Evolutionary conservation across 2,329 filamentous ascomycete genomes (phyloP).

Genomic region (Phialocephala subalpina): DNA sequence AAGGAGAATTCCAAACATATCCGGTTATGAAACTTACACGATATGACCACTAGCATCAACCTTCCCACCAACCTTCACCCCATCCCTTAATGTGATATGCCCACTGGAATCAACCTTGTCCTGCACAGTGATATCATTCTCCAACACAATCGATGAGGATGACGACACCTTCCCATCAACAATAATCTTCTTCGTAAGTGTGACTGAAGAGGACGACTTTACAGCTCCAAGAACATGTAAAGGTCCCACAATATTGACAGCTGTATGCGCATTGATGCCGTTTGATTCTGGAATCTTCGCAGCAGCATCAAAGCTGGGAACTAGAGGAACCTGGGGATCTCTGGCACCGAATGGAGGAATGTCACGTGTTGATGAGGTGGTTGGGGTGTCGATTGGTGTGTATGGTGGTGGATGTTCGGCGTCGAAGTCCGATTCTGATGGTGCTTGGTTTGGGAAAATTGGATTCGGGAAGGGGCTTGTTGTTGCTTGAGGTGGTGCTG

Average conservation of each 20-base stretch:
- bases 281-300: conserved; percentile 28
- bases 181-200: conserved; percentile 27
- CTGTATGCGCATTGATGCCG: conserved; percentile 20
- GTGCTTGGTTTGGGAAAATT: conserved; percentile 5
- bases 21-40: background rate
- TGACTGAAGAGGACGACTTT: conserved; percentile 24
- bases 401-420: conserved; percentile 5
- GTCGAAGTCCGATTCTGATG: conserved; percentile 1
- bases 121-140: conserved; percentile 24
- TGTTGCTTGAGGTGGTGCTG: background rate
- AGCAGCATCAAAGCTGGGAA: background rate
- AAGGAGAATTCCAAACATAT: background rate
- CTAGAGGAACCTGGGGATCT: background rate
- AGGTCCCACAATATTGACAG: conserved; percentile 31
- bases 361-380: conserved; percentile 1
- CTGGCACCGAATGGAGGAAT: background rate
- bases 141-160: conserved; percentile 18
- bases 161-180: conserved; percentile 33
- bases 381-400: background rate
- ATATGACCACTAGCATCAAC: conserved; percentile 29
- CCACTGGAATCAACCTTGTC: conserved; percentile 29
- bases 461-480: conserved; percentile 1
- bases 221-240: conserved; percentile 33
- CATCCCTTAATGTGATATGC: conserved; percentile 23
- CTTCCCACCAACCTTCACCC: conserved; percentile 28